Percentiles rank a stretch among this genome's conserved stretches.
Conservation (phyloP, 2,329 filamentous ascomycete genomes). For the Botrytis hyacinthi region DNA sequence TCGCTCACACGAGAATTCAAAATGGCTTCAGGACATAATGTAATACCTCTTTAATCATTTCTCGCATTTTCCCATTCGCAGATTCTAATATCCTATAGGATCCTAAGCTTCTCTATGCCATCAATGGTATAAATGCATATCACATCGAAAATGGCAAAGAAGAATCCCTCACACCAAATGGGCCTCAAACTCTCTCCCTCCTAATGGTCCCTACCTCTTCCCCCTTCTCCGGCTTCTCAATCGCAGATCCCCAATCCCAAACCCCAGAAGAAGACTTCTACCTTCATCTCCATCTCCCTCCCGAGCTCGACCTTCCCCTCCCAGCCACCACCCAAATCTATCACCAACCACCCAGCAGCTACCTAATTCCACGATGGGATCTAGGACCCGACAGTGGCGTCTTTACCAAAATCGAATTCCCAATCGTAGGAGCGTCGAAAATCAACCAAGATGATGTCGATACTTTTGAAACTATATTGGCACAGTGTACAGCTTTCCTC, state of each 20-base stretch:
- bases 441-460: constrained; percentile 88
- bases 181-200: constrained; percentile 86
- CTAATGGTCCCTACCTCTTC: constrained; percentile 94
- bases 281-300: constrained; percentile 88
- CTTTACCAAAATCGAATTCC: constrained; percentile 93
- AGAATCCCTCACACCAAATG: constrained; percentile 75
- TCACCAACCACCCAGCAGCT: constrained; percentile 88
- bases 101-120: constrained; percentile 65
- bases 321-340: constrained; percentile 97
- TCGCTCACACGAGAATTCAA: background rate
- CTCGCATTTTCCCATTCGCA: background rate
- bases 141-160: constrained; percentile 88
- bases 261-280: constrained; percentile 88
- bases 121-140: constrained; percentile 86
- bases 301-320: constrained; percentile 88
- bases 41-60: constrained; percentile 19
- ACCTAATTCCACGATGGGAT: constrained; percentile 94
- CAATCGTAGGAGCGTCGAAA: constrained; percentile 64
- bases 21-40: constrained; percentile 38
- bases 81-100: constrained; percentile 41
- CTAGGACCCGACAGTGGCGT: constrained; percentile 82
- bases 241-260: constrained; percentile 53
- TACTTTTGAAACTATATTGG: constrained; percentile 95
- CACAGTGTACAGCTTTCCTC: constrained; percentile 95
- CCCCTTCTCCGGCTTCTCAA: constrained; percentile 55